Conservation (phyloP, 192 early-diverging fungal species). For the Podila horticola region DNA sequence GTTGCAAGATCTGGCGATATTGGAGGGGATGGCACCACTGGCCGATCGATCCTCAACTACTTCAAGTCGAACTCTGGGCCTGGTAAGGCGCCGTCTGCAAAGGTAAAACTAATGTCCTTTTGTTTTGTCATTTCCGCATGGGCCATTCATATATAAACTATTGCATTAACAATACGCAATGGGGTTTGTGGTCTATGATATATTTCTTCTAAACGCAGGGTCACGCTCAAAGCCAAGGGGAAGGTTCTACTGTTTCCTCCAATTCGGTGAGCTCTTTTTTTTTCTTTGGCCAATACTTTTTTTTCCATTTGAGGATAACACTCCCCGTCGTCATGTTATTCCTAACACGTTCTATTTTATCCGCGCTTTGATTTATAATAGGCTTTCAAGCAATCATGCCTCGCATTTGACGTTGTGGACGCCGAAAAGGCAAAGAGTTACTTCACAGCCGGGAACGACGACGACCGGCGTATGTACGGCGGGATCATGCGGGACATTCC, state of each 20-base stretch:
- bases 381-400: conserved; percentile 44
- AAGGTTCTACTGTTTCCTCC: not conserved
- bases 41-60: conserved; percentile 44
- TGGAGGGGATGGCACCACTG: not conserved
- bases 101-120: too few species aligned
- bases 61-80: conserved; percentile 17
- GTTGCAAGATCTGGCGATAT: too few species aligned
- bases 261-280: not conserved
- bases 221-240: too few species aligned
- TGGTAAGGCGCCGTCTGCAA: too few species aligned
- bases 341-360: not conserved
- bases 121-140: too few species aligned
- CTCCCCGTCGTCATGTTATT: not conserved
- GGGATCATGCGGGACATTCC: conserved; percentile 39
- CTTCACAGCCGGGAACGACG: conserved; percentile 11
- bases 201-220: too few species aligned
- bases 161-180: too few species aligned
- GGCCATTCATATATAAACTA: too few species aligned
- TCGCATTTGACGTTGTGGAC: conserved; percentile 37
- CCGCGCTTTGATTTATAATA: not conserved
- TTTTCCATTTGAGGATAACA: too few species aligned
- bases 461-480: conserved; percentile 10
- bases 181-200: too few species aligned
- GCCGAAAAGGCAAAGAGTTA: conserved; percentile 27
- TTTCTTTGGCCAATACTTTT: too few species aligned